Conservation (phyloP, 495 filamentous ascomycete species). For the Lasiosphaeris hirsuta region DNA sequence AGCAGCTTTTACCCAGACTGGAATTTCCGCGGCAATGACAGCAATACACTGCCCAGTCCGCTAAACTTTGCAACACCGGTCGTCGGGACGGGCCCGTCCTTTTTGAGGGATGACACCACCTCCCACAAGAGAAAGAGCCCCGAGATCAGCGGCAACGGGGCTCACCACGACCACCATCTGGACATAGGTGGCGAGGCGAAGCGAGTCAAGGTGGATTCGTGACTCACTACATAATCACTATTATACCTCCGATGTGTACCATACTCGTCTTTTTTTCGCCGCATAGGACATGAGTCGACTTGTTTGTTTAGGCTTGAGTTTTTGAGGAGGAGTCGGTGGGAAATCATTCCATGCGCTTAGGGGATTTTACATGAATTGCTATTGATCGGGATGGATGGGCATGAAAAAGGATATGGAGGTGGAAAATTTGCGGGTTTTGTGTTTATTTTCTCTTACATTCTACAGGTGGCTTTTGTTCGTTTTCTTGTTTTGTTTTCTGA, state of each 20-base stretch:
- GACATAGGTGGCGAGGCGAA: constrained; percentile 42
- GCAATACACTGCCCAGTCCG: constrained; percentile 84
- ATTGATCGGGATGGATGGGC: too few species aligned
- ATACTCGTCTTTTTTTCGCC: constrained; percentile 9
- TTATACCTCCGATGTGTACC: constrained; percentile 1
- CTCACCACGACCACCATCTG: constrained; percentile 27
- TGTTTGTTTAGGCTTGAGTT: neutral
- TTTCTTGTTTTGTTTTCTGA: too few species aligned
- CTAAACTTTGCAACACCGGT: constrained; percentile 89
- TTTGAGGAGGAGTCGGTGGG: neutral
- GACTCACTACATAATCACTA: neutral
- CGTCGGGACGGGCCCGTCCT: constrained; percentile 64
- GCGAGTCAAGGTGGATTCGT: constrained; percentile 41
- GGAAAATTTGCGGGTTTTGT: too few species aligned
- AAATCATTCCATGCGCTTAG: neutral
- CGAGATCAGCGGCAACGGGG: constrained; percentile 36
- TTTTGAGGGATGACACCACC: constrained; percentile 53
- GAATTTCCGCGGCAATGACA: constrained; percentile 65
- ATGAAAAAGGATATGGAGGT: too few species aligned
- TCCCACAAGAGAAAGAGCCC: constrained; percentile 47
- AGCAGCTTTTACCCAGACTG: constrained; percentile 91
- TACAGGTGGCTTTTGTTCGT: too few species aligned
- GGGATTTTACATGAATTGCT: too few species aligned
- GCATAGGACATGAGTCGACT: neutral
- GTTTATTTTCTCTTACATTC: too few species aligned